These are phyloP conservation scores for Yamadazyma atmosphaerica DNA, from an alignment of 1,139 yeast species.

Conservation along the genomic window DNA sequence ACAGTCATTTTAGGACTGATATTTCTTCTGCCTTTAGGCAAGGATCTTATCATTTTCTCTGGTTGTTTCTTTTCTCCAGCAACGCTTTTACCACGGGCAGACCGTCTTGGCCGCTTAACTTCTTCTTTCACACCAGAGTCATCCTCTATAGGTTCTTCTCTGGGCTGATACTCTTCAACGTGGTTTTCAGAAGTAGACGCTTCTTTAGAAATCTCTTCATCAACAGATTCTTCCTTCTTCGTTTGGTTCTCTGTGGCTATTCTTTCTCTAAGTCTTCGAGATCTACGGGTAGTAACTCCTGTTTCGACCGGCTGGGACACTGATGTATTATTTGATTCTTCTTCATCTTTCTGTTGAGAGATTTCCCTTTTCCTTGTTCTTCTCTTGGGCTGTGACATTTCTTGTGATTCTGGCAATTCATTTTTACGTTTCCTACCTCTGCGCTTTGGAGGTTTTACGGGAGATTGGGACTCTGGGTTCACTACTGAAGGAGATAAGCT, in stretches of 20 bases:
- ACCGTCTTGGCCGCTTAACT: conserved; percentile 3
- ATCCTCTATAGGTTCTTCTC: no score
- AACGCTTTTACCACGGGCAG: conserved; percentile 2
- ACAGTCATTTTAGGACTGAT: no score
- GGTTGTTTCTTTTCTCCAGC: background rate
- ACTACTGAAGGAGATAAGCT: no score
- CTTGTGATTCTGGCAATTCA: conserved; percentile 1
- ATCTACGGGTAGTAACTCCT: background rate
- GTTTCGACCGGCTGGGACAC: no score
- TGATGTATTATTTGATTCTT: no score
- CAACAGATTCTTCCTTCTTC: background rate
- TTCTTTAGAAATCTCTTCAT: background rate
- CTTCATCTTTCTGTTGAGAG: background rate
- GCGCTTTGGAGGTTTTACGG: background rate
- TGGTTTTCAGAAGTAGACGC: background rate
- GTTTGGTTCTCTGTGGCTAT: background rate
- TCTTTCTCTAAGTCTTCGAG: background rate
- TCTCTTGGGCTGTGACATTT: no score
- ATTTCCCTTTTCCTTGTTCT: background rate
- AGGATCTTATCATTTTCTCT: background rate
- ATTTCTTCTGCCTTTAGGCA: conserved; percentile 1
- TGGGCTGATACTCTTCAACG: background rate
- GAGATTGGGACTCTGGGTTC: background rate
- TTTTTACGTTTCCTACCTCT: conserved; percentile 1
- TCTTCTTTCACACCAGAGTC: background rate